Base-by-base conservation (phyloP, 306 rosid species). In the Ochetophila trinervis region DNA sequence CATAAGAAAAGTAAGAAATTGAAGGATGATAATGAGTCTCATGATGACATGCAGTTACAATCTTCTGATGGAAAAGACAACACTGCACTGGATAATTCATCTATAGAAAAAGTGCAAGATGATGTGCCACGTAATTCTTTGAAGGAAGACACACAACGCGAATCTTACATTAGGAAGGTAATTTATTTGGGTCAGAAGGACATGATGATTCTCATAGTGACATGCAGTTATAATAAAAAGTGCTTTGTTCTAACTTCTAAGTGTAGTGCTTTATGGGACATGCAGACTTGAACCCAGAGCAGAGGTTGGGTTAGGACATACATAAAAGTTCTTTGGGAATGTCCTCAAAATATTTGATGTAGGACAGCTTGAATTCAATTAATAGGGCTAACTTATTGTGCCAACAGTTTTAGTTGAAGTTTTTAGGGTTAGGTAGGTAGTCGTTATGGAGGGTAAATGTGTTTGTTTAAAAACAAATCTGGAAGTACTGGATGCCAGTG, bases 131-230 rank as follows among this genome's bases (percentile, higher is more conserved):
- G 45, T 57, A 82, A 77, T 63, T 64, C 78, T 56, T 63, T 57
- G 17, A 82, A 79, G 58, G 89, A 72, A 63, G 80, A 69, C 71
- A 66, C 81, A 63, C 76, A 62, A 72, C 72, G 40, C 27, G 80
- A 55, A 74, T 69, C 90, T 53, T 70, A 58, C 3, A 73, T 83
- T 69, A 84, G 87, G 72, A 89, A 89, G 95, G 98, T 87, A 72
- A 84, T 79, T 68, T 66, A 65, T 64, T 63, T 53, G 42, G 55
- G 23, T 35, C 47, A 32, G 65, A 22, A 24, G 36, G 53, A 27
- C 44, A 62, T 23, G 22, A 22, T 44, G 11, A 19, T 17, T 47
- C 42, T 47, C 24, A 22, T 45, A 5, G 48, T 27, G 24, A 24
- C 21, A 18, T 16, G 55, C 42, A 14, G 57, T 49, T 45, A 27